Conservation (phyloP, 2,329 filamentous ascomycete genomes). For the Ophiostoma australiae region DNA sequence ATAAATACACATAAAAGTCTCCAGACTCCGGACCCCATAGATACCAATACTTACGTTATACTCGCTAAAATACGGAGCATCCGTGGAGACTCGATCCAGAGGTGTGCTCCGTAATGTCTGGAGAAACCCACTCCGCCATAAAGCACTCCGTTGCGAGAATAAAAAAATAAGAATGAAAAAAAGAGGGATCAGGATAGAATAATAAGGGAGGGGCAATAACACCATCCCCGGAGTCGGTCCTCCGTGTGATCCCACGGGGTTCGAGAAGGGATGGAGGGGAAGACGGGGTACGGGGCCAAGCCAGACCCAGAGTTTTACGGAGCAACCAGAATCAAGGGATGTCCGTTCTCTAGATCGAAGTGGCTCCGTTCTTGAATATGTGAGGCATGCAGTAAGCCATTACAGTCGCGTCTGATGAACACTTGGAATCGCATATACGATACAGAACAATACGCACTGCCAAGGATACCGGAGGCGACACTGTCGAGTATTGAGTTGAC, state of each 20-base stretch:
- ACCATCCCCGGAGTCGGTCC: conserved; percentile 13
- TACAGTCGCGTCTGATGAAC: background rate
- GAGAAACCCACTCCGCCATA: background rate
- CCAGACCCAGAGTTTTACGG: conserved; percentile 3
- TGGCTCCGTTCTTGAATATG: background rate
- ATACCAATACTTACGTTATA: conserved; percentile 8
- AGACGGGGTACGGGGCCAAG: conserved; percentile 9
- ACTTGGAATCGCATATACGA: background rate
- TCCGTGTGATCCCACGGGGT: background rate
- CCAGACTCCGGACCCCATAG: background rate
- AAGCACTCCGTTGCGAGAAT: background rate
- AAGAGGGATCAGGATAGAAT: too few relatives aligned
- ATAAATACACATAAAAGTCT: background rate
- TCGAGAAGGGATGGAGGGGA: background rate
- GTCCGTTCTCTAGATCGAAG: background rate
- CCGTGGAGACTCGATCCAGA: background rate
- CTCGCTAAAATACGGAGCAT: conserved; percentile 7
- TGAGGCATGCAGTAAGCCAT: background rate
- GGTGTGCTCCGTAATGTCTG: conserved; percentile 6
- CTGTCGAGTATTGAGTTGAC: background rate
- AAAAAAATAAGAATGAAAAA: background rate
- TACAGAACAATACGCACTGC: background rate
- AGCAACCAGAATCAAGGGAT: conserved; percentile 7
- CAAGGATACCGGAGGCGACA: background rate
- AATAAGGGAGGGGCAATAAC: background rate